phyloP scores from a whole-genome alignment of 2,329 filamentous ascomycete genomes.

The Nectriaceae sp. region DNA sequence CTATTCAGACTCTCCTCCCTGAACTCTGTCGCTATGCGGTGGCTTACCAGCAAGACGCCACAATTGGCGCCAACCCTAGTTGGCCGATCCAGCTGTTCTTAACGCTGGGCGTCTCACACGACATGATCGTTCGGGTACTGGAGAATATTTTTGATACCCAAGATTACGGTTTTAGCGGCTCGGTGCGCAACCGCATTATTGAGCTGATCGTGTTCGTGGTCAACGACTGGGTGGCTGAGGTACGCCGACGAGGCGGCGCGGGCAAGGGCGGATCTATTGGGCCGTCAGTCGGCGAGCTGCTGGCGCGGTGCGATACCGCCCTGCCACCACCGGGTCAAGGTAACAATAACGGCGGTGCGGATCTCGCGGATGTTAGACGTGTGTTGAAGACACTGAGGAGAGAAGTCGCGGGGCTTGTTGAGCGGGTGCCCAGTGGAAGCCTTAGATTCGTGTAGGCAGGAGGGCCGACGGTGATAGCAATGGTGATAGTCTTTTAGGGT shows the following conservation, averaged over 20 bases:
- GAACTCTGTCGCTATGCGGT: constrained; percentile 65
- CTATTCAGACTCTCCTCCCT: constrained; percentile 60
- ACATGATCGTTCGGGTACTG: constrained; percentile 56
- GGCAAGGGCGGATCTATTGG: constrained; percentile 42
- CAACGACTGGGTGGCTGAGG: constrained; percentile 51
- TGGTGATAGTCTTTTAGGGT: not conserved
- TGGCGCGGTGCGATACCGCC: constrained; percentile 51
- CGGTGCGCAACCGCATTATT: constrained; percentile 50
- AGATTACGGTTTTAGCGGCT: constrained; percentile 59
- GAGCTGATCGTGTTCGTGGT: constrained; percentile 56
- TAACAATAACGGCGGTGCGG: constrained; percentile 47
- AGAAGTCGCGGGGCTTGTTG: constrained; percentile 46
- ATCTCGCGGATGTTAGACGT: constrained; percentile 46
- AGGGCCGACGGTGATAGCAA: not conserved
- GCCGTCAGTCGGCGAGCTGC: constrained; percentile 50
- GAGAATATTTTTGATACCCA: constrained; percentile 61
- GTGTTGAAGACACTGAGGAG: constrained; percentile 45
- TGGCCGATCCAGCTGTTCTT: constrained; percentile 62
- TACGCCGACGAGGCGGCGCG: constrained; percentile 47
- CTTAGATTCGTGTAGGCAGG: constrained; percentile 47
- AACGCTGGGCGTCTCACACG: constrained; percentile 56
- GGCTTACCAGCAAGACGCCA: constrained; percentile 58
- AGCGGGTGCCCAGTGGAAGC: constrained; percentile 43
- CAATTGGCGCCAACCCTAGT: constrained; percentile 56
- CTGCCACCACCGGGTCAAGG: constrained; percentile 42